Percentiles rank a stretch among this genome's conserved stretches.
Evolutionary conservation across 257 asterid species (phyloP).

Genomic region (Primulina eburnea): DNA sequence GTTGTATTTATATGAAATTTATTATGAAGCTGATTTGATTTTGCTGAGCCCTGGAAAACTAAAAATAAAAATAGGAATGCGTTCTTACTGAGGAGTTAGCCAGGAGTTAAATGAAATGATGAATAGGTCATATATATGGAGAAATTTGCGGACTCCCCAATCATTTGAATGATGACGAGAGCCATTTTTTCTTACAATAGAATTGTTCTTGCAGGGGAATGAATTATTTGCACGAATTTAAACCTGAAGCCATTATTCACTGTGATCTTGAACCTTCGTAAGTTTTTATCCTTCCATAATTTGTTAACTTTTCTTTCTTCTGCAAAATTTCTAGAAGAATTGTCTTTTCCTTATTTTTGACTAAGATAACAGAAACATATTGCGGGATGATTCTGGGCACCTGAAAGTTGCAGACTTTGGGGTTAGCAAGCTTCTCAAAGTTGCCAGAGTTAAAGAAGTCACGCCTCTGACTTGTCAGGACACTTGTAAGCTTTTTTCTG

Average conservation of each 20-base stretch:
- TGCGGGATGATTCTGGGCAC: conserved; percentile 87
- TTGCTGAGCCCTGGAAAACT: background rate
- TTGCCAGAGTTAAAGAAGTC: conserved; percentile 63
- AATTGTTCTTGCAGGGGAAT: conserved; percentile 62
- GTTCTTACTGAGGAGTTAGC: background rate
- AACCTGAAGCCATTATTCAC: conserved; percentile 89
- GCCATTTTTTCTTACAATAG: conserved; percentile 15
- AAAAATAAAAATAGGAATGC: background rate
- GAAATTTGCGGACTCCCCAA: background rate
- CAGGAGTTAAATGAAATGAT: background rate
- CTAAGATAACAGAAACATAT: conserved; percentile 61
- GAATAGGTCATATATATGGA: background rate
- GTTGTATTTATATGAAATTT: background rate
- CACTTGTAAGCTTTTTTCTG: conserved; percentile 48
- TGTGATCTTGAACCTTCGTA: conserved; percentile 98
- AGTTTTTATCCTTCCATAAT: conserved; percentile 25
- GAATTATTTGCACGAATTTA: conserved; percentile 89
- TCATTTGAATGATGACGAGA: background rate
- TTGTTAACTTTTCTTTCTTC: conserved; percentile 15
- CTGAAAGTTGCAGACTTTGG: conserved; percentile 94
- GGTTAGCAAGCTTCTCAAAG: conserved; percentile 67
- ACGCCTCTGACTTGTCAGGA: conserved; percentile 45
- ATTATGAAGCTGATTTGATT: background rate
- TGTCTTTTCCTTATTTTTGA: conserved; percentile 30
- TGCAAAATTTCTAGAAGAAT: conserved; percentile 13